Percentiles rank a stretch among this genome's conserved stretches.
Evolutionary conservation across 306 rosid genomes (phyloP).

Genomic region (Vicia sativa): DNA sequence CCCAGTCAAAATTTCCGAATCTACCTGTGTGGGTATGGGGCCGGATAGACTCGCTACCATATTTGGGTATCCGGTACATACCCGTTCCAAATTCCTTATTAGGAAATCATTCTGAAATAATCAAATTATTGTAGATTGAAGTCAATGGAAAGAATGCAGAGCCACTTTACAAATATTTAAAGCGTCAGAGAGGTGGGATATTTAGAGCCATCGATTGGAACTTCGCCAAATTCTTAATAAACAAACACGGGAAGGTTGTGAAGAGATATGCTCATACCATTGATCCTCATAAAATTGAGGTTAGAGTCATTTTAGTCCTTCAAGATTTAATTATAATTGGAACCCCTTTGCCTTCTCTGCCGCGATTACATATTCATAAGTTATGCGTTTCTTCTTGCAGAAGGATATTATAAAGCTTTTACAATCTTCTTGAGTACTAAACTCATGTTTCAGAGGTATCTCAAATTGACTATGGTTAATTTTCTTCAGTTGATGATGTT

Average conservation of each 20-base stretch:
- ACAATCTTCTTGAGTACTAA: slow-evolving; percentile 50
- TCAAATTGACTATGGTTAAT: not conserved
- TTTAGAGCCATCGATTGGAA: slow-evolving; percentile 92
- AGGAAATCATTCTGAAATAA: slow-evolving; percentile 32
- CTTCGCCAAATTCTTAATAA: slow-evolving; percentile 85
- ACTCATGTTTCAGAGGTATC: slow-evolving; percentile 36
- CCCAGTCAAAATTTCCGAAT: too few species aligned
- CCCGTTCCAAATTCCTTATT: too few species aligned
- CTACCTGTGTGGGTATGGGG: too few species aligned
- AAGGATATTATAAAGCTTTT: slow-evolving; percentile 73
- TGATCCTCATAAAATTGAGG: slow-evolving; percentile 83
- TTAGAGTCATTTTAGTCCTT: slow-evolving; percentile 33
- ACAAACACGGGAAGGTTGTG: slow-evolving; percentile 84
- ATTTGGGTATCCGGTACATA: too few species aligned
- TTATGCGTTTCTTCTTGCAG: slow-evolving; percentile 54
- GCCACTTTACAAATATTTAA: slow-evolving; percentile 73
- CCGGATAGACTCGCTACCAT: too few species aligned
- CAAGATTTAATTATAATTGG: not conserved
- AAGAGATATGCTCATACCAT: slow-evolving; percentile 89
- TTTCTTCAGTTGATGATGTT: too few species aligned
- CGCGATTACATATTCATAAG: slow-evolving; percentile 15
- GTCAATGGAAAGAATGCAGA: slow-evolving; percentile 81
- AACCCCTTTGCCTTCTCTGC: not conserved
- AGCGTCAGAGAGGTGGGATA: slow-evolving; percentile 68
- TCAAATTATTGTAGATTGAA: slow-evolving; percentile 54